A percentile compares a stretch with the other conserved stretches of the same genome.
These are phyloP conservation scores for Trichoderma hamatum DNA, from an alignment of 2,329 filamentous ascomycete genomes.

Conservation along the genomic window DNA sequence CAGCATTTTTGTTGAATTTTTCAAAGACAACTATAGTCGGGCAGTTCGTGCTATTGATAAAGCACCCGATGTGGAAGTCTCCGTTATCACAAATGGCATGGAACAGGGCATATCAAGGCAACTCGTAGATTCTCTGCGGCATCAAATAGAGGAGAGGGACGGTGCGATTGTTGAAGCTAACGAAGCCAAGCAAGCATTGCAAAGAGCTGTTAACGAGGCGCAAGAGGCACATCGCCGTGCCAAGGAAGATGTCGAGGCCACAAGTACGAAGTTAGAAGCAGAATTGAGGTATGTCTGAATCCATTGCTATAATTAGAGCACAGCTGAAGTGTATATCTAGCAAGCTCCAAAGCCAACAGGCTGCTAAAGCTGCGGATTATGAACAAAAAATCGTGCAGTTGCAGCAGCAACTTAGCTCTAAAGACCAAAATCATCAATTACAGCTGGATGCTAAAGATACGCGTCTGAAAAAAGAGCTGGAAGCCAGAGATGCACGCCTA, in stretches of 20 bases:
- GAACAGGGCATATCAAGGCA: constrained; percentile 93
- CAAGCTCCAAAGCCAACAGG: constrained; percentile 41
- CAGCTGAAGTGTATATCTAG: constrained; percentile 32
- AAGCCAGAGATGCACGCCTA: constrained; percentile 35
- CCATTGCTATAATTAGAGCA: neutral
- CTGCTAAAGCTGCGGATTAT: constrained; percentile 31
- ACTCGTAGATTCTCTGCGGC: constrained; percentile 81
- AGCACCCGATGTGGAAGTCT: constrained; percentile 84
- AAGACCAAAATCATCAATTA: neutral
- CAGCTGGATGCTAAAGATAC: neutral
- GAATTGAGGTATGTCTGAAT: constrained; percentile 55
- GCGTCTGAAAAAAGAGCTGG: neutral
- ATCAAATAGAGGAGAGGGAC: constrained; percentile 75
- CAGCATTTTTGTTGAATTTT: constrained; percentile 83
- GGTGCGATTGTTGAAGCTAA: constrained; percentile 52
- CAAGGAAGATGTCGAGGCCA: constrained; percentile 54
- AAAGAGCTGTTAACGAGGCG: constrained; percentile 68
- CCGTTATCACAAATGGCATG: constrained; percentile 75
- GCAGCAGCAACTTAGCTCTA: constrained; percentile 27
- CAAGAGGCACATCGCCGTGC: constrained; percentile 70
- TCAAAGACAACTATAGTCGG: constrained; percentile 94
- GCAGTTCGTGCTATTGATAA: constrained; percentile 84
- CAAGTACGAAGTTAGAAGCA: constrained; percentile 39
- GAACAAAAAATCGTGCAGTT: constrained; percentile 31
- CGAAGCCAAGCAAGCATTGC: constrained; percentile 50